Conservation (phyloP, 2,329 filamentous ascomycete species). For the Cryphonectria naterciae region DNA sequence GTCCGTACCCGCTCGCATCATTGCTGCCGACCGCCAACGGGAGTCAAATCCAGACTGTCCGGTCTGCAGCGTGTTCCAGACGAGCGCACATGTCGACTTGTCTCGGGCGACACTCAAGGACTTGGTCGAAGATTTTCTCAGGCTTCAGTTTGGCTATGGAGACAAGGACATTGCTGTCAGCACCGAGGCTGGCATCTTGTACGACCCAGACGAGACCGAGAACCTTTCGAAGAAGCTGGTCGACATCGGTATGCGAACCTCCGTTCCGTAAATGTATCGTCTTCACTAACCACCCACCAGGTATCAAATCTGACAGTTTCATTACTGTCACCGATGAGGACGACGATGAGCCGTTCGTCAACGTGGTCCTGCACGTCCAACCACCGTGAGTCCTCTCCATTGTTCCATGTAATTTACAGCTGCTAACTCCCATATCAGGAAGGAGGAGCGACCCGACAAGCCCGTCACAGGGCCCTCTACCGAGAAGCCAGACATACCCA, state of each 20-base stretch:
- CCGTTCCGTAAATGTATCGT: background rate
- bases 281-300: conserved; percentile 40
- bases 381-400: conserved; percentile 54
- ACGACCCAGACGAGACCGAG: conserved; percentile 86
- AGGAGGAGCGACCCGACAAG: conserved; percentile 51
- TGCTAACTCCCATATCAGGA: conserved; percentile 43
- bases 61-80: conserved; percentile 77
- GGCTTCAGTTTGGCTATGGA: conserved; percentile 72
- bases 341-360: conserved; percentile 73
- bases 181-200: conserved; percentile 77
- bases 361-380: conserved; percentile 74
- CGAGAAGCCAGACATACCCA: conserved; percentile 54
- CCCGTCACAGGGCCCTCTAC: conserved; percentile 56
- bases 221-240: conserved; percentile 79
- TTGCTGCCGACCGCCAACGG: conserved; percentile 61
- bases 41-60: conserved; percentile 80
- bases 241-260: conserved; percentile 64
- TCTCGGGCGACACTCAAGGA: conserved; percentile 75
- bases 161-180: conserved; percentile 78
- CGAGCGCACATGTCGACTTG: conserved; percentile 69
- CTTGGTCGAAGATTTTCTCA: conserved; percentile 76
- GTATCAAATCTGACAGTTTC: conserved; percentile 73
- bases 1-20: conserved; percentile 50
- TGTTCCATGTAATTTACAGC: conserved; percentile 18
- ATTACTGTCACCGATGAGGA: conserved; percentile 86